A percentile compares a stretch with the other conserved stretches of the same genome.
phyloP scores from a whole-genome alignment of 1,139 yeast genomes.

The Saccharomycopsis hybrid region DNA sequence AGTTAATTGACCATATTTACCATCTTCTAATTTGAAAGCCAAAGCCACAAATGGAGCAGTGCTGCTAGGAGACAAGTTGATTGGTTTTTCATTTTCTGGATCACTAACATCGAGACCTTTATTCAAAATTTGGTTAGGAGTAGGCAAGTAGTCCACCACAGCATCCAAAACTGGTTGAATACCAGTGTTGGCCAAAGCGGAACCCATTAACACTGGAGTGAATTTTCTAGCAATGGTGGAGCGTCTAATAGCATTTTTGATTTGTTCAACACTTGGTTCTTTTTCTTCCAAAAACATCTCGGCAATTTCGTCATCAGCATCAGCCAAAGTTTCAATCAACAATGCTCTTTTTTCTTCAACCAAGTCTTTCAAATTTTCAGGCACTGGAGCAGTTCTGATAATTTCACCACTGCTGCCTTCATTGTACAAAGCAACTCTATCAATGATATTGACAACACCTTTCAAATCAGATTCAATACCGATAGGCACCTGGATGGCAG shows the following conservation, averaged over 20 bases:
- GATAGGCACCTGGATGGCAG: conserved; percentile 96
- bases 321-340: conserved; percentile 90
- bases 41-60: conserved; percentile 85
- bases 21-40: conserved; percentile 97
- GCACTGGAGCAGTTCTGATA: conserved; percentile 52
- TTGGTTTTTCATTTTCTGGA: conserved; percentile 60
- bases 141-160: conserved; percentile 91
- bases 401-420: conserved; percentile 92
- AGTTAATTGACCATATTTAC: conserved; percentile 94
- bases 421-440: conserved; percentile 79
- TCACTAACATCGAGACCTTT: conserved; percentile 67
- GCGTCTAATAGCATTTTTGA: conserved; percentile 83
- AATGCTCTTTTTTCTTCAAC: conserved; percentile 80
- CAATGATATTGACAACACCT: conserved; percentile 90
- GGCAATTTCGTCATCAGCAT: conserved; percentile 95
- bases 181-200: conserved; percentile 94
- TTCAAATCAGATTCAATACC: conserved; percentile 80
- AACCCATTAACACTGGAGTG: conserved; percentile 98
- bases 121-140: conserved; percentile 88
- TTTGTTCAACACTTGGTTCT: conserved; percentile 78
- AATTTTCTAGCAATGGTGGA: conserved; percentile 95
- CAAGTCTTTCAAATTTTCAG: conserved; percentile 64
- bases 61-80: conserved; percentile 69
- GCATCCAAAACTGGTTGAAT: conserved; percentile 93
- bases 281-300: conserved; percentile 86